phyloP scores from a whole-genome alignment of 441 rosid species.

The Melastoma candidum region DNA sequence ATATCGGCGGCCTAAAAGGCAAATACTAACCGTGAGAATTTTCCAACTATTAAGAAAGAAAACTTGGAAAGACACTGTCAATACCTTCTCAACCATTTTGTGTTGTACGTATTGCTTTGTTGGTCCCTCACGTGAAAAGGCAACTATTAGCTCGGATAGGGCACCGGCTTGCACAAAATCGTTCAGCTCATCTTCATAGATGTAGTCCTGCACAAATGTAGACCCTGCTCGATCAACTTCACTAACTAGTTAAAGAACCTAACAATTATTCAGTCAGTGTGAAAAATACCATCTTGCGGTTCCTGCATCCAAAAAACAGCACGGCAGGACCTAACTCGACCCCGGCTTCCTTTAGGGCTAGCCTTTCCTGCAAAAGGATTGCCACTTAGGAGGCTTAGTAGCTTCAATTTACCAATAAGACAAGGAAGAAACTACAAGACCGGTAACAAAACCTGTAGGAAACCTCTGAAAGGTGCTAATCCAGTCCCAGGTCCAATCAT shows the following conservation, averaged over 20 bases:
- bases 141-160: constrained; percentile 71
- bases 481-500: too few species aligned
- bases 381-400: background rate
- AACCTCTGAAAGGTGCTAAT: too few species aligned
- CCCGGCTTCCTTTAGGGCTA: constrained; percentile 67
- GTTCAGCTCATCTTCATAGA: constrained; percentile 83
- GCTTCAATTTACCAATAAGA: too few species aligned
- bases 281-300: constrained; percentile 47
- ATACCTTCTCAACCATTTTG: constrained; percentile 87
- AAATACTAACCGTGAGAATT: background rate
- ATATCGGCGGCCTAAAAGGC: constrained; percentile 36
- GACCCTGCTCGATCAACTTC: background rate
- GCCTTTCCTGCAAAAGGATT: constrained; percentile 51
- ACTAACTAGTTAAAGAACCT: background rate
- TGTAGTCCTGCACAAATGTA: constrained; percentile 53
- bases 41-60: background rate
- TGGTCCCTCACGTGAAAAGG: constrained; percentile 97
- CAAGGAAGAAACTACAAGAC: too few species aligned
- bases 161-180: constrained; percentile 59
- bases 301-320: constrained; percentile 95
- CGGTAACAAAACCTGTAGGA: too few species aligned
- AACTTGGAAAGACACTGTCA: background rate
- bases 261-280: background rate
- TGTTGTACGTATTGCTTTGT: constrained; percentile 91
- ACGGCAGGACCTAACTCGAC: constrained; percentile 72